Evolutionary conservation across 148 eudicot species (phyloP), one percentile per base, ranked within the genome.

Genomic region (Silene latifolia): DNA sequence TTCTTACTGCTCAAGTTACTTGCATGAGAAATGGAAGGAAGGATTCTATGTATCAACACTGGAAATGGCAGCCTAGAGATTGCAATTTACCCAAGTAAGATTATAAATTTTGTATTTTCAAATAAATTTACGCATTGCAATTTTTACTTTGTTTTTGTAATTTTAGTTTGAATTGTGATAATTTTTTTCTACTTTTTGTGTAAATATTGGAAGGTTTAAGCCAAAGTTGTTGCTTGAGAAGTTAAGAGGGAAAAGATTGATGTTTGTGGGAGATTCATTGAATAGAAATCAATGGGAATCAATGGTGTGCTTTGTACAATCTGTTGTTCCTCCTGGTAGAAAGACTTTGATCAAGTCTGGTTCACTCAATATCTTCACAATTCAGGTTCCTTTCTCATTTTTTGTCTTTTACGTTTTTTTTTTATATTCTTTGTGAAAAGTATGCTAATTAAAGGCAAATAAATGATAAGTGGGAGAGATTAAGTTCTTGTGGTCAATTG

Each of bases 61-160:
- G 98, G 98, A 92, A 80, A 75, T 95, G 98, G 98, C 98, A 92
- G 78, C 98, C 98, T 12, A 92, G 81, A 78, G 97, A 90, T 74
- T 95, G 97, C 66, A 80, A 84, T 71, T 76, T 95, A 65, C 98
- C 97, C 79, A 91, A 83, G 97, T 94, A 89, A 82, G 80, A 51
- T 51, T 51, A 1, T 0, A 12, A 51, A 13, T 51, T 51, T 15
- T 51, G 4, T 11, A 48, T 8, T 39, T 39, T 39, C 1, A 3
- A 6, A 8, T 4, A 39, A 6, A 39, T 39, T 39, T 39, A 39
- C 4, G 5, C 39, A 35, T 6, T 39, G 44, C 44, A 39, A 4
- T 0, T 2, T 32, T 32, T 32, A 32, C 35, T 4, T 32, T 32
- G 35, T 32, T 3, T 32, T 4, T 32, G 2, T 59, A 19, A 39